Evolutionary conservation across 2,329 filamentous ascomycete species (phyloP).

Genomic region (Fulvia fulva): DNA sequence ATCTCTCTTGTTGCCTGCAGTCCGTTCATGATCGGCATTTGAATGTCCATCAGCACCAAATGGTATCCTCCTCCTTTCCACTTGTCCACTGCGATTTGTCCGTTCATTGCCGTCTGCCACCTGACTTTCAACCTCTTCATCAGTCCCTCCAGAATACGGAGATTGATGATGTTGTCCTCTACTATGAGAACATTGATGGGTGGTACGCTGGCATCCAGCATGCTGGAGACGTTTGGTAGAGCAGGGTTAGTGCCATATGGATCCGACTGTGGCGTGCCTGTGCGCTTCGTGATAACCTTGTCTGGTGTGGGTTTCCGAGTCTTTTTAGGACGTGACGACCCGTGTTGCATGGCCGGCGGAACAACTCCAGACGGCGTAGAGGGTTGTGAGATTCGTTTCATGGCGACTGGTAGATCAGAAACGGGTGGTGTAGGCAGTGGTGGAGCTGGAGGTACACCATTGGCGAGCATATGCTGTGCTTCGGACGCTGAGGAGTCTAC

Average conservation of each 20-base stretch:
- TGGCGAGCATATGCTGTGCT: conserved; percentile 39
- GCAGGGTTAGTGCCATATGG: conserved; percentile 16
- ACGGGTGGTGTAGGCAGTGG: conserved; percentile 55
- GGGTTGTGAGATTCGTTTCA: conserved; percentile 27
- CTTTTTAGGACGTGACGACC: conserved; percentile 23
- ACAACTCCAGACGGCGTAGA: conserved; percentile 28
- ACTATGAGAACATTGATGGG: conserved; percentile 97
- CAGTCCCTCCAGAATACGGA: conserved; percentile 88
- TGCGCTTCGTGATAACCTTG: conserved; percentile 15
- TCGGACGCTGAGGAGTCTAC: conserved; percentile 42
- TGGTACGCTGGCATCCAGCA: conserved; percentile 78
- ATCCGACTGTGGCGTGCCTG: conserved; percentile 13
- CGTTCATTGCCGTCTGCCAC: conserved; percentile 97
- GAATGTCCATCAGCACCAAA: conserved; percentile 96
- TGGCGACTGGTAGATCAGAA: conserved; percentile 31
- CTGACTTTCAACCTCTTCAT: conserved; percentile 93
- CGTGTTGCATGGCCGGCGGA: conserved; percentile 40
- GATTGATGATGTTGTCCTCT: conserved; percentile 97
- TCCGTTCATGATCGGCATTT: conserved; percentile 93
- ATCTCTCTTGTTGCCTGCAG: conserved; percentile 95
- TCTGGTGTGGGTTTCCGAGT: conserved; percentile 26
- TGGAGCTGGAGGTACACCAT: conserved; percentile 38
- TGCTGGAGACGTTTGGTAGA: conserved; percentile 27
- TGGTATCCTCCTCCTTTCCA: conserved; percentile 93
- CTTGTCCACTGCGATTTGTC: conserved; percentile 85